Base-by-base conservation (phyloP, 2,329 filamentous ascomycete genomes). In the Phaeoacremonium minimum region DNA sequence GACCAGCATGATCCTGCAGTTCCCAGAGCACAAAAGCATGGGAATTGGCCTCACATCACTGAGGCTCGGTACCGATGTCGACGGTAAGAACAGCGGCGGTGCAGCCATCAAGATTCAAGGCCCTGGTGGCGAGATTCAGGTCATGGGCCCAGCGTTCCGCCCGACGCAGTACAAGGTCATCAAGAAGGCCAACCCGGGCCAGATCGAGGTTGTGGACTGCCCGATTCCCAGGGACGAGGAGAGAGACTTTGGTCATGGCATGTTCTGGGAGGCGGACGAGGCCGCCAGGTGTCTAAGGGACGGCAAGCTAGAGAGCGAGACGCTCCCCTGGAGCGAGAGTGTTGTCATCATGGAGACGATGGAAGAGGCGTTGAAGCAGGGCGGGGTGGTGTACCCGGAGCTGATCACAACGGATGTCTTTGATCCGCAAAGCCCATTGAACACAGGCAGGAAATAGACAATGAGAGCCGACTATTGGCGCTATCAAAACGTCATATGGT, bases 51-150 rank as follows among this genome's bases (percentile, higher is more conserved):
- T 80, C 43, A 85, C 84, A 0, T 70, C 70, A 31, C 59, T 90
- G 41, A 78, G 80, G 36, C 64, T 84, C 18, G 65, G 66, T 38
- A 74, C 77, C 30, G 73, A 85, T 53, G 71, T 81, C 12, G 79
- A 84, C 51, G 70, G 68, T 9, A 64, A 76, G 37, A 72, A 74
- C 47, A 73, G 69, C 13, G 72, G 73, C 26, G 73, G 77, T 1
- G 80, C 87, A 0, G 71, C 81, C 14, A 83, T 91, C 54, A 81
- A 85, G 45, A 87, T 95, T 49, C 85, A 91, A 62, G 88, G 88
- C 28, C 78, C 83, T 20, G 72, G 77, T 44, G 88, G 88, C 43
- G 88, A 94, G 66, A 87, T 94, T 49, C 85, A 91, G 52, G 82
- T 95, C 44, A 75, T 74, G 50, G 80, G 80, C 19, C 82, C 83